Base-by-base conservation (phyloP, 768 basidiomycete species). In the Russula ochroleuca region DNA sequence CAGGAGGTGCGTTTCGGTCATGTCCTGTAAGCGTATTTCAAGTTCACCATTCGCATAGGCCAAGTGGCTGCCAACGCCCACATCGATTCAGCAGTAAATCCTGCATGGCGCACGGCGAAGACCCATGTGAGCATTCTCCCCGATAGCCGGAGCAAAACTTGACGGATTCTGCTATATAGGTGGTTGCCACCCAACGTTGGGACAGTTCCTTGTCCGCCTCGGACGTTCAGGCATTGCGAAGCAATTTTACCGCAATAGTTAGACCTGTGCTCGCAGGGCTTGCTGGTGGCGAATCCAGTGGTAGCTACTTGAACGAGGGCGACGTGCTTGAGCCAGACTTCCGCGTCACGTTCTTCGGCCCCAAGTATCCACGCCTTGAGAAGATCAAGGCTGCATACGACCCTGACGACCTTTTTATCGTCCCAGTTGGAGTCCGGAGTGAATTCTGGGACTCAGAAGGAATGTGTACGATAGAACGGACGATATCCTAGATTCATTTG, bases 71-170 rank as follows among this genome's bases (percentile, higher is more conserved):
- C 70, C 40, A 77, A 76, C 61, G 73, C 72, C 10, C 35, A 73
- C 28, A 69, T 77, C 15, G 67, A 68, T 23, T 73, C 69, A 15
- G 75, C 77, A 21, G 67, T 78, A 25, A 68, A 70, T 48, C 75
- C 75, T 5, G 73, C 70, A 25, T 78, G 77, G 77, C 66, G 77
- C 57, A 71, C 69, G 2, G 77, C 77, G 0, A 77, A 78, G 67
- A 71, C 73, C 33, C 77, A 76, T 58, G 77, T 77, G 54, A 49
- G 74, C 67, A 14, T 53, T 13, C 4, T 37, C 23, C 11, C n/a
- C 4, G 15, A n/a, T 2, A 10, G 5, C 17, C 38, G 1, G 47
- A n/a, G 19, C 33, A 0, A 10, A 4, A 15, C 15, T 51, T 47
- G 35, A 63, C 31, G 4, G n/a, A n/a, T n/a, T 37, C 15, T 19